Percentiles rank a stretch among this genome's conserved stretches.
These are phyloP conservation scores for Fusarium guadeloupense DNA, from an alignment of 2,329 filamentous ascomycete genomes.

Conservation along the genomic window DNA sequence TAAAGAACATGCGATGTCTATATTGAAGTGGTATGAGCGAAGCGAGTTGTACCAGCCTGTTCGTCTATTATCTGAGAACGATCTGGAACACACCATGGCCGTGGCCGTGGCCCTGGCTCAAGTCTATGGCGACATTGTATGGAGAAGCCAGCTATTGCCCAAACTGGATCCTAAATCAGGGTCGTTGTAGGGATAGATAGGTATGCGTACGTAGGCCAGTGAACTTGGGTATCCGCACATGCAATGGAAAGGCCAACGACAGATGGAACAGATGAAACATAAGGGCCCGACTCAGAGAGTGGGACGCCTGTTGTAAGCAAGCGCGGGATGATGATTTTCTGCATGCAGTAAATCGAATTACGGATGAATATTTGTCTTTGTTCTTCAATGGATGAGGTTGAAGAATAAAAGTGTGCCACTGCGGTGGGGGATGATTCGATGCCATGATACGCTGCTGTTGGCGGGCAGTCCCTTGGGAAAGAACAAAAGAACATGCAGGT, in stretches of 20 bases:
- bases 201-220: background rate
- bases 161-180: background rate
- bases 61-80: no score
- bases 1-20: background rate
- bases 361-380: background rate
- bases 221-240: background rate
- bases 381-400: constrained; percentile 12
- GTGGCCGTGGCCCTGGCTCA: background rate
- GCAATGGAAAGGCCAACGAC: constrained; percentile 2
- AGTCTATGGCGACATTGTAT: no score
- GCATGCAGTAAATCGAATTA: background rate
- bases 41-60: background rate
- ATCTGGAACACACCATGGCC: background rate
- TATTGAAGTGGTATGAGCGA: background rate
- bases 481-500: background rate
- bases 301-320: constrained; percentile 16
- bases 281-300: constrained; percentile 7
- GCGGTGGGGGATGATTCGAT: no score
- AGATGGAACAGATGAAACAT: constrained; percentile 14
- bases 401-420: constrained; percentile 19
- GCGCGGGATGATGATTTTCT: background rate
- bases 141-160: no score
- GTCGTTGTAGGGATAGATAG: constrained; percentile 2
- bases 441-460: constrained; percentile 28
- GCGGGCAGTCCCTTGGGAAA: constrained; percentile 30